Base-by-base conservation (phyloP, 306 rosid species). In the Elaeagnus macrophylla region DNA sequence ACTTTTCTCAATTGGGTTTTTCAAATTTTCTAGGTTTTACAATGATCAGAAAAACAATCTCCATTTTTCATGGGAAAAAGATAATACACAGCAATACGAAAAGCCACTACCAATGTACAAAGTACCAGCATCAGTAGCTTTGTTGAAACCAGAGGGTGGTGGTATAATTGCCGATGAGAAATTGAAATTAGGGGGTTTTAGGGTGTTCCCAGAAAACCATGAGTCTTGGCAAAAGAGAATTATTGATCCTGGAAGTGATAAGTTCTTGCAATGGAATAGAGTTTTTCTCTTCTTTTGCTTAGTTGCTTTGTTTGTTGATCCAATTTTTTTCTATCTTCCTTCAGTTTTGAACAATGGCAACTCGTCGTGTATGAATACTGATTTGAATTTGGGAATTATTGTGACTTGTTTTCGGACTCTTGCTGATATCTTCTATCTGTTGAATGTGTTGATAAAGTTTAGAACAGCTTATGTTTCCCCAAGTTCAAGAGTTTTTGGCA, bases 241-340 rank as follows among this genome's bases (percentile, higher is more conserved):
- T 73, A 73, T 86, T 64, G 94, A 91, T 71, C 97, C 97, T 16
- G 86, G 88, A 40, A 83, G 97, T 73, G 94, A 86, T 25, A 36
- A 61, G 3, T 68, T 73, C 70, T 53, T 91, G 75, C 79, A 73
- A 67, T 90, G 97, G 95, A 90, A 86, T 66, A 39, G 89, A 41
- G 69, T 78, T 32, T 86, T 91, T 52, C 68, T 91, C 2, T 70
- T 70, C 62, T 76, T 83, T 63, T 91, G 89, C 71, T 54, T 91
- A 46, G 71, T 84, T 4, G 73, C 96, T 7, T 75, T 91, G 37
- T 91, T 86, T 54, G 81, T 86, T 60, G 97, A 91, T 69, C 96
- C 96, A 5, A 56, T 91, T 15, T 91, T 91, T 73, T 86, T 91
- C 72, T 91, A 81, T 77, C 77, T 86, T 35, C 94, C 95, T 7